Base-by-base conservation (phyloP, 208 protist species). In the Tetramitus jugosus region DNA sequence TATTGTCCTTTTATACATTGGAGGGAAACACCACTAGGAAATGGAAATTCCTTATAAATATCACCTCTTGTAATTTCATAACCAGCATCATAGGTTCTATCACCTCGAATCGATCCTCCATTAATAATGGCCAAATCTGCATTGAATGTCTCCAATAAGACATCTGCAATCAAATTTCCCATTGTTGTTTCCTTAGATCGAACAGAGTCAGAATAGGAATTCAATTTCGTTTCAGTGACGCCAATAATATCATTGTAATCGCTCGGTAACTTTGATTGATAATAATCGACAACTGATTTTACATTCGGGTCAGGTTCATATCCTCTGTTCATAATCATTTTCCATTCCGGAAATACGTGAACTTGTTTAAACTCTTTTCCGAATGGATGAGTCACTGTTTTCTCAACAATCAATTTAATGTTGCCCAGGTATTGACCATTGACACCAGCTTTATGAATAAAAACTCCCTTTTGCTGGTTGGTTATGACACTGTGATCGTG, bases 281-380 rank as follows among this genome's bases (percentile, higher is more conserved):
- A 68, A 13, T 42, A 8, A 29, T 68, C 4, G 33, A 68, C 33
- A 29, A 68, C 37, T 43, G 29, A 13, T n/a, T 31, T 8, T 3
- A 43, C 35, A 31, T 68, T 23, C 29, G 13, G 0, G 33, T 68
- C 33, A 37, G 35, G 35, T 43, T 68, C 33, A 68, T n/a, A 43
- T 14, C 35, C 62, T 43, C 35, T 39, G 23, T 68, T 68, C 3
- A 68, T 17, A 68, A 68, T 68, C 62, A 68, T 68, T 20, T 68
- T 68, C 3, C 62, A 68, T 14, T 37, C 29, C 29, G 62, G 62
- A 29, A 68, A 68, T 26, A 68, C 31, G 26, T 68, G 39, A 8
- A 29, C 6, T 42, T 68, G 31, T 1, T 42, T n/a, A 26, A 26
- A 64, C 13, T 14, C 8, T 68, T 68, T 29, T 68, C 37, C 62